Evolutionary conservation across 2,329 filamentous ascomycete genomes (phyloP).

Genomic region (Aspergillus pseudonomiae): DNA sequence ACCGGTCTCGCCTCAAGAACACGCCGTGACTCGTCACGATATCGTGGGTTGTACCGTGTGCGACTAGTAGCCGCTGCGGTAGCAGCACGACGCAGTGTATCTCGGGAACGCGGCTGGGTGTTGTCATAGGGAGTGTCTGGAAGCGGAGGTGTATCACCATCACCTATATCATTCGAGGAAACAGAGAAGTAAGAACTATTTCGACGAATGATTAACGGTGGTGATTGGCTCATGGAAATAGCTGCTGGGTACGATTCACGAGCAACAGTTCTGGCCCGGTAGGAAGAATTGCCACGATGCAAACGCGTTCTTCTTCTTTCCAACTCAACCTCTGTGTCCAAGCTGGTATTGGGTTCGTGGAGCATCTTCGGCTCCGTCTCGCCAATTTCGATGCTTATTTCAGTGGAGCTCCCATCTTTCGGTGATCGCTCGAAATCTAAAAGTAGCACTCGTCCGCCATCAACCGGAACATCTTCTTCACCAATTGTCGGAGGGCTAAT

Average conservation of each 20-base stretch:
- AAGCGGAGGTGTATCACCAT: conserved; percentile 54
- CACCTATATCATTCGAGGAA: conserved; percentile 25
- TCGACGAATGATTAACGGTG: conserved; percentile 21
- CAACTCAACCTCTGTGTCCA: conserved; percentile 78
- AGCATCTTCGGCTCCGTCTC: conserved; percentile 69
- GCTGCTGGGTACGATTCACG: conserved; percentile 30
- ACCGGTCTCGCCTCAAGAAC: conserved; percentile 46
- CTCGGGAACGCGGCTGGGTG: conserved; percentile 69
- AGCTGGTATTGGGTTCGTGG: conserved; percentile 72
- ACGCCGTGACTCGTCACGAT: conserved; percentile 25
- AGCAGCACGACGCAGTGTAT: conserved; percentile 71
- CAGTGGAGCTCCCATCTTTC: conserved; percentile 57
- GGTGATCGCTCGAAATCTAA: conserved; percentile 72
- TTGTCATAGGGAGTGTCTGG: conserved; percentile 74
- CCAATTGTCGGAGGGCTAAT: conserved; percentile 63
- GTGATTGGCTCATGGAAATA: conserved; percentile 19
- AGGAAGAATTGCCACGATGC: conserved; percentile 54
- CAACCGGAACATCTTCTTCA: conserved; percentile 75
- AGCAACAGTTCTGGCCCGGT: conserved; percentile 26
- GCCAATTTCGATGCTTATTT: conserved; percentile 74
- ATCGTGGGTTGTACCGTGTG: conserved; percentile 63
- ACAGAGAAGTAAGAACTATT: conserved; percentile 33
- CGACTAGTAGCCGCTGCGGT: conserved; percentile 74
- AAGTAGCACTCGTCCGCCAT: conserved; percentile 72
- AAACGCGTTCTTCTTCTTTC: conserved; percentile 74